Evolutionary conservation across 2,329 filamentous ascomycete species (phyloP).

Genomic region (Phoma sp.): DNA sequence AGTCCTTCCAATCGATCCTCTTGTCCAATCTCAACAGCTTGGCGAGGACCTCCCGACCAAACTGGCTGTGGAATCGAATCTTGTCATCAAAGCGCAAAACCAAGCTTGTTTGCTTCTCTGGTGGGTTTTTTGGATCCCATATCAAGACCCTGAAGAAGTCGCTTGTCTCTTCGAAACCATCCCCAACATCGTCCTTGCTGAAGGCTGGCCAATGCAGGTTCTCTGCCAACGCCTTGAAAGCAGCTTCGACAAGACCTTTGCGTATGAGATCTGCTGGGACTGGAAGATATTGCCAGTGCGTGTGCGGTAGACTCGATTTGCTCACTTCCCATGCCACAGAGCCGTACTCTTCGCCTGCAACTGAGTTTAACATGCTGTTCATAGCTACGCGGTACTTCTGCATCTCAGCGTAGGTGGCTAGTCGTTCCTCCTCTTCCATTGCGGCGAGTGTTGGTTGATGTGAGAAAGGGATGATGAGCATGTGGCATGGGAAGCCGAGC

Average conservation of each 20-base stretch:
- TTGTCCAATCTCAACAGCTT: slow-evolving; percentile 83
- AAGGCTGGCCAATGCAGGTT: slow-evolving; percentile 70
- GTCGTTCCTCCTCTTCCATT: slow-evolving; percentile 67
- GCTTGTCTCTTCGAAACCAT: slow-evolving; percentile 52
- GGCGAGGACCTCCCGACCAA: slow-evolving; percentile 84
- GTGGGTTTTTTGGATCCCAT: slow-evolving; percentile 65
- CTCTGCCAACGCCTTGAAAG: slow-evolving; percentile 87
- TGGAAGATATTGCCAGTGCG: slow-evolving; percentile 93
- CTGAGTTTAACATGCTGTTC: slow-evolving; percentile 74
- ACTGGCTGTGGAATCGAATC: slow-evolving; percentile 87
- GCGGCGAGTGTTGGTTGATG: slow-evolving; percentile 78
- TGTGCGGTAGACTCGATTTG: slow-evolving; percentile 79
- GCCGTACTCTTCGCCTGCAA: slow-evolving; percentile 68
- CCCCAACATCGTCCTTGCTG: slow-evolving; percentile 50
- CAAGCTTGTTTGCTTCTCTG: slow-evolving; percentile 71
- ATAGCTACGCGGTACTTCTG: slow-evolving; percentile 76
- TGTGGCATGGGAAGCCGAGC: slow-evolving; percentile 80
- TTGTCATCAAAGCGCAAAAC: slow-evolving; percentile 76
- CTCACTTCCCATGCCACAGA: slow-evolving; percentile 93
- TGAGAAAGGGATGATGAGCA: slow-evolving; percentile 87
- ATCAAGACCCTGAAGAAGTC: slow-evolving; percentile 86
- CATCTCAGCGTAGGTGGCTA: slow-evolving; percentile 80
- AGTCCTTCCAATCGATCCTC: slow-evolving; percentile 85
- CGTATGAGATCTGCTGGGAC: slow-evolving; percentile 72
- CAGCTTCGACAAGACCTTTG: slow-evolving; percentile 82